Base-by-base conservation (phyloP, 495 filamentous ascomycete species). In the Lepraria neglecta region DNA sequence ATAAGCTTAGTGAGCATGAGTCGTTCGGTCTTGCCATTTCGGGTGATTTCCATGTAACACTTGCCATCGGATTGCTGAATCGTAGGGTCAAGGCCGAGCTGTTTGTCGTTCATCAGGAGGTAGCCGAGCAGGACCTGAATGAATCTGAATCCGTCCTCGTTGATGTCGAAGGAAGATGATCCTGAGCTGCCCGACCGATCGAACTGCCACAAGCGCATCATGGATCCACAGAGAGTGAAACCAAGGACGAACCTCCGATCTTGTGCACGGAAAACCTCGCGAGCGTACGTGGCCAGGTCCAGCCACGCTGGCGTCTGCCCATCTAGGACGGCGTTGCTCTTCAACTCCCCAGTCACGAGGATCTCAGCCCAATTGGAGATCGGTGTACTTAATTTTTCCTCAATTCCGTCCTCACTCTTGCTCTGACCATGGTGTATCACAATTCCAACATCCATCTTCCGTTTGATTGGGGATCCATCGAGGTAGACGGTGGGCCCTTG, bases 181-280 rank as follows among this genome's bases (percentile, higher is more conserved):
- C 52, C 33, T 21, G 44, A 65, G 21, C 3, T 45, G 21, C 43
- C 45, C 14, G 59, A 80, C 73, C 77, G 72, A 66, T 82, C 75
- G 69, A 82, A 82, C 51, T 69, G 66, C 77, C 71, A 76, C 67
- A 62, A 51, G 53, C 69, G 64, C 61, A 73, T 72, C 12, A 62
- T 56, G 27, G 65, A 70, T 63, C 70, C 64, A 63, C 66, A 74
- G 31, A 80, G 47, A 7, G 77, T 79, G 62, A 82, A 80, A 21
- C 73, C 73, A 40, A 81, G 64, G 21, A 77, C 72, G 60, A 77
- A 81, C 44, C 75, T 77, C 62, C 74, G 72, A 54, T 79, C 75
- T 68, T 80, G 71, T 61, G 75, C 69, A 24, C 66, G 60, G 52
- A 82, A 72, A 3, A 81, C 75, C 67, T 80, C 72, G 62, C 72